phyloP scores from a whole-genome alignment of 2,329 filamentous ascomycete species.

The Fusarium sp. region DNA sequence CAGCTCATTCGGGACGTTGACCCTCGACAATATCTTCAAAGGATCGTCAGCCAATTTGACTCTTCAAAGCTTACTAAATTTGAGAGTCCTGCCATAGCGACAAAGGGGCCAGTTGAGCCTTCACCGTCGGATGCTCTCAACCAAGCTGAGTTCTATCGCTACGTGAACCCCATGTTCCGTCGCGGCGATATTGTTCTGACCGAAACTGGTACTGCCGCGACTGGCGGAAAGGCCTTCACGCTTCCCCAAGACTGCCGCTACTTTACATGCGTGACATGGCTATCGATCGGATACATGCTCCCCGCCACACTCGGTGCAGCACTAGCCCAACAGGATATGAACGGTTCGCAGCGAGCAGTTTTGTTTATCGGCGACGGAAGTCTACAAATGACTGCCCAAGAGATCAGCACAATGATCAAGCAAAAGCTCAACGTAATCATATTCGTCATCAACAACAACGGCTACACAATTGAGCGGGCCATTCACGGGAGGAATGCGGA shows the following conservation, averaged over 20 bases:
- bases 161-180: slow-evolving; percentile 8
- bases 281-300: slow-evolving; percentile 20
- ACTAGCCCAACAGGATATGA: not conserved
- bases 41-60: not conserved
- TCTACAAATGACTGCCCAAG: slow-evolving; percentile 10
- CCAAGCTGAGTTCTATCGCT: slow-evolving; percentile 1
- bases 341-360: not conserved
- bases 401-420: slow-evolving; percentile 13
- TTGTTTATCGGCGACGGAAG: slow-evolving; percentile 14
- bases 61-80: not conserved
- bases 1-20: not conserved
- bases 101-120: not conserved
- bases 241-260: not conserved
- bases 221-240: slow-evolving; percentile 1
- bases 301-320: slow-evolving; percentile 11
- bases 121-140: not conserved
- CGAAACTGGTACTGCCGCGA: slow-evolving; percentile 12
- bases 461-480: slow-evolving; percentile 12
- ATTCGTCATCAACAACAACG: slow-evolving; percentile 17
- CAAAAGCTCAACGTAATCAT: slow-evolving; percentile 9
- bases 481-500: slow-evolving; percentile 8
- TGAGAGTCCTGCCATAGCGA: not conserved
- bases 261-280: slow-evolving; percentile 10
- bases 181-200: not conserved
- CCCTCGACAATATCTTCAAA: not conserved